These are phyloP conservation scores for Xylariaceae sp. DNA, from an alignment of 2,329 filamentous ascomycete genomes.

Conservation along the genomic window DNA sequence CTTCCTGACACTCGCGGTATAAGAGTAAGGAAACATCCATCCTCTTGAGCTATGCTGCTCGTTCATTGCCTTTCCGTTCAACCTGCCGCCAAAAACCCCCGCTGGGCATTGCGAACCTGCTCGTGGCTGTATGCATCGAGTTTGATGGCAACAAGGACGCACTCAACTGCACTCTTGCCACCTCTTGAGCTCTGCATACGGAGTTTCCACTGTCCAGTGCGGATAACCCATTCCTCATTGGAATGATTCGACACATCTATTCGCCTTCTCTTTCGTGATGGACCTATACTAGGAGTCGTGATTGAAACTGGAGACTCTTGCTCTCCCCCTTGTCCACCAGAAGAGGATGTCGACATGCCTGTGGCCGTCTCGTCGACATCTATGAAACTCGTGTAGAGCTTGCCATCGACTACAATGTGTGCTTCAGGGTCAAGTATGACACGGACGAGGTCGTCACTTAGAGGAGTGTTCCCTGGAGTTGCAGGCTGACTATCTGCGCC, in stretches of 20 bases:
- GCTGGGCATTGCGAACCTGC: slow-evolving; percentile 59
- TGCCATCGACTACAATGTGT: slow-evolving; percentile 56
- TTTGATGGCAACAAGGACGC: slow-evolving; percentile 71
- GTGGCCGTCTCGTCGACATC: slow-evolving; percentile 25
- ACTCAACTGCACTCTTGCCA: slow-evolving; percentile 58
- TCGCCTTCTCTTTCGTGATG: slow-evolving; percentile 45
- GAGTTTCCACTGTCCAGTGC: slow-evolving; percentile 68
- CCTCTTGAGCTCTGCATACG: slow-evolving; percentile 53
- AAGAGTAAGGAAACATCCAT: too few relatives aligned
- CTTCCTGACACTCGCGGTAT: too few relatives aligned
- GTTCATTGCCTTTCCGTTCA: background rate
- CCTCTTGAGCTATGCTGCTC: too few relatives aligned
- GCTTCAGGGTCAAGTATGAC: slow-evolving; percentile 59
- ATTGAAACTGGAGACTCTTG: slow-evolving; percentile 33
- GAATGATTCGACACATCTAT: slow-evolving; percentile 32
- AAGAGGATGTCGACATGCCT: slow-evolving; percentile 31
- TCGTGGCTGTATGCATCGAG: slow-evolving; percentile 68
- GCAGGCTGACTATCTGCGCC: slow-evolving; percentile 58
- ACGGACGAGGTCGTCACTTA: slow-evolving; percentile 67
- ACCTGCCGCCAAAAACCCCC: slow-evolving; percentile 55
- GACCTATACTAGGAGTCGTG: slow-evolving; percentile 27
- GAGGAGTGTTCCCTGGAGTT: slow-evolving; percentile 64
- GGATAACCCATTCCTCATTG: slow-evolving; percentile 57
- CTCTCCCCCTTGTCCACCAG: slow-evolving; percentile 28
- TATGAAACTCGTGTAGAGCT: slow-evolving; percentile 36